These are phyloP conservation scores for Wickerhamomyces rabaulensis DNA, from an alignment of 805 yeast species.

Conservation along the genomic window DNA sequence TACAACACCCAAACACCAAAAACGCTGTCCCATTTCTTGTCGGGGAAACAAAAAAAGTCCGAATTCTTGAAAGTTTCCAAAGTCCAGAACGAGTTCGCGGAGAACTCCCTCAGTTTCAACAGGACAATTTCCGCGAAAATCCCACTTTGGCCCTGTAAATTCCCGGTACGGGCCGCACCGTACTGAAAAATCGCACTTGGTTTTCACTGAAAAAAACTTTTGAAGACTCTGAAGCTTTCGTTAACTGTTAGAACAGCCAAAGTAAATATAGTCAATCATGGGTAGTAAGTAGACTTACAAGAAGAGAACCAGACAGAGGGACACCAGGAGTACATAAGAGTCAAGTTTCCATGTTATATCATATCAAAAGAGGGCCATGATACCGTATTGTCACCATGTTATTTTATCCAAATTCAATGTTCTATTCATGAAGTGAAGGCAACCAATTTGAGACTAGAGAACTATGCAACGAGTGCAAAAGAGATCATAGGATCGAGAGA, in stretches of 20 bases:
- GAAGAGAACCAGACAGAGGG: not conserved
- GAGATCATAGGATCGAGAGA: too few relatives aligned
- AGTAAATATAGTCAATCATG: constrained; percentile 46
- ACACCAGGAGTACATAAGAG: not conserved
- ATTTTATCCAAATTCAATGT: not conserved
- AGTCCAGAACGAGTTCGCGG: not conserved
- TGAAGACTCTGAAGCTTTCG: constrained; percentile 6
- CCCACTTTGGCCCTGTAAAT: not conserved
- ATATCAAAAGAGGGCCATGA: not conserved
- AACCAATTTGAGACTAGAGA: too few relatives aligned
- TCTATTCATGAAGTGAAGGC: too few relatives aligned
- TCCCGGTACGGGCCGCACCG: not conserved
- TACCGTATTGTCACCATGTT: not conserved
- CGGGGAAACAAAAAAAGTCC: not conserved
- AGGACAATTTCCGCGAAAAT: constrained; percentile 4
- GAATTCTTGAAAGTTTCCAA: not conserved
- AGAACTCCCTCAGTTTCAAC: not conserved
- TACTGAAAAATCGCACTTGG: not conserved
- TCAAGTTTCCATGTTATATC: not conserved
- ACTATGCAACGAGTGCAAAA: too few relatives aligned
- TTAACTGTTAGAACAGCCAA: constrained; percentile 1
- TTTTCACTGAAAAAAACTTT: constrained; percentile 7
- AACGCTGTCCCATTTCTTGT: not conserved
- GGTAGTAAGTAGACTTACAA: constrained; percentile 56
- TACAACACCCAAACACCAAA: not conserved